phyloP scores from a whole-genome alignment of 108 stramenopile species.

The Nitzschia putrida region DNA sequence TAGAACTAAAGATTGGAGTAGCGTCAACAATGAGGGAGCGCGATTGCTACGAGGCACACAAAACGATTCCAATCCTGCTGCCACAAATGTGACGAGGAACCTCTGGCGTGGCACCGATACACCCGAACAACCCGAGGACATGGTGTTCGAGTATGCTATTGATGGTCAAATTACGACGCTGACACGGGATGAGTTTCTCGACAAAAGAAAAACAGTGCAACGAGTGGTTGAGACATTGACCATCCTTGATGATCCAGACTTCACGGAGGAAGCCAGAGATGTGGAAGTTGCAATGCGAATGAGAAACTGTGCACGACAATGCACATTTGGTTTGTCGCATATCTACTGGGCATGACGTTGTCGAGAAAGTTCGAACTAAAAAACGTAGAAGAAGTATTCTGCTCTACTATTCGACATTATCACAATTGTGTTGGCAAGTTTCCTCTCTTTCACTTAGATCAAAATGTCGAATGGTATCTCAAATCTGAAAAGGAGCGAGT shows the following conservation, averaged over 20 bases:
- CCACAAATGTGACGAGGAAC: constrained; percentile 2
- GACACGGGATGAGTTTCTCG: constrained; percentile 43
- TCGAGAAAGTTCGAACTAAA: too few relatives aligned
- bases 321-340: constrained; percentile 56
- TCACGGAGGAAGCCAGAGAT: constrained; percentile 45
- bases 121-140: constrained; percentile 52
- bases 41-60: too few relatives aligned
- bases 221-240: constrained; percentile 49
- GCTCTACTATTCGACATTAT: too few relatives aligned
- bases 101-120: constrained; percentile 27
- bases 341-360: constrained; percentile 63
- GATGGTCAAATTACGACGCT: constrained; percentile 56
- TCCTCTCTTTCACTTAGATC: too few relatives aligned
- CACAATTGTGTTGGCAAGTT: too few relatives aligned
- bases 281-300: constrained; percentile 69
- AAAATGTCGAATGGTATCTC: too few relatives aligned
- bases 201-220: constrained; percentile 32
- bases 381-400: too few relatives aligned
- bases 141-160: constrained; percentile 71
- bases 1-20: constrained; percentile 41
- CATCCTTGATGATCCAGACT: constrained; percentile 62
- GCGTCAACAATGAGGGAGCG: constrained; percentile 35
- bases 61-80: too few relatives aligned
- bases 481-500: too few relatives aligned
- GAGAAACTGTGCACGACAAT: constrained; percentile 44